Base-by-base conservation (phyloP, 441 rosid species). In the Erodium texanum region DNA sequence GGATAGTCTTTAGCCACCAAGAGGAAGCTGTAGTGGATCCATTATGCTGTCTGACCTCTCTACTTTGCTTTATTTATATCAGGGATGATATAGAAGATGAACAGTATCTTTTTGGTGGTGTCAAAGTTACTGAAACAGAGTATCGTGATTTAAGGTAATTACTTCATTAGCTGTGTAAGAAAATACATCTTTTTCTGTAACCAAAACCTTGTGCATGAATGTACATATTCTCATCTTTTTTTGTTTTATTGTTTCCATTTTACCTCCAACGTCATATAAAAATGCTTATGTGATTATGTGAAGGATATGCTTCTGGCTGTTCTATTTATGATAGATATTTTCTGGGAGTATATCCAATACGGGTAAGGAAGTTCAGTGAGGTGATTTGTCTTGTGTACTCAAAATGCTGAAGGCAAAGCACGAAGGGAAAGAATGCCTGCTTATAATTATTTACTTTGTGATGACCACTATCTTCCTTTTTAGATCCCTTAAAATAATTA, bases 61-160 rank as follows among this genome's bases (percentile, higher is more conserved):
- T 24, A 68, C 61, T 62, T 15, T 67, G 38, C 45, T 68, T 54
- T 15, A 16, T 71, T 56, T 77, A 52, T 74, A 34, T 63, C 73
- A 82, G 85, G 78, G 90, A 87, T 73, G 90, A 84, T 68, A 74
- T 89, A 75, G 88, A 81, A 73, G 90, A 89, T 68, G 90, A 89
- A 36, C 85, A 83, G 27, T 91, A 91, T 80, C 82, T 91, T 66
- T 94, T 91, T 74, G 83, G 74, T 54, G 94, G 83, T 63, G 88
- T 82, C 71, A 86, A 91, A 77, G 82, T 94, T 59, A 84, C 90
- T n/a, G 97, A 87, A 70, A 84, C 67, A 58, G 99, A 94, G 78
- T 43, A 82, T 41, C 85, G 80, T 71, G 87, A 86, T 56, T 73
- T 78, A 68, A 85, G 90, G 93, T 90, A 82, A 80, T 59, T 52